These are phyloP conservation scores for Suillus subluteus DNA, from an alignment of 768 basidiomycete genomes.

Conservation along the genomic window DNA sequence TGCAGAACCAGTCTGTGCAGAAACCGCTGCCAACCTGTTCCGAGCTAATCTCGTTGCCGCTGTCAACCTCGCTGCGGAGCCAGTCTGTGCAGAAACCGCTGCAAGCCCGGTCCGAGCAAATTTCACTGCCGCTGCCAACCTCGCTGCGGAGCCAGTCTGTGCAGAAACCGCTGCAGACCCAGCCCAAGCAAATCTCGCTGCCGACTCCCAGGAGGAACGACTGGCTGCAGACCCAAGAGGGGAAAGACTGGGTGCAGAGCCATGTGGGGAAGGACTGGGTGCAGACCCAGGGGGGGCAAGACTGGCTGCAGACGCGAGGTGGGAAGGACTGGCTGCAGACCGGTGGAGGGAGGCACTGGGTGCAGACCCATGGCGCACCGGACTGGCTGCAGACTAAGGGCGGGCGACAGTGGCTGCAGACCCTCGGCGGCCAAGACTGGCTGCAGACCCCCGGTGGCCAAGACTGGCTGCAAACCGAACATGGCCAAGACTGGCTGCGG, in stretches of 20 bases:
- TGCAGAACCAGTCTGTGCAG: no score
- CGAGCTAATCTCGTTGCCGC: no score
- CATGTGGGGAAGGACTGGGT: no score
- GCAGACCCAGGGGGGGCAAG: background rate
- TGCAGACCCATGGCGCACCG: background rate
- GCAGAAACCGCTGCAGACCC: background rate
- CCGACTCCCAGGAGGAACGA: no score
- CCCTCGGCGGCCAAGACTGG: background rate
- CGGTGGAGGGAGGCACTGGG: background rate
- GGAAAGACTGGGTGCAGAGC: no score
- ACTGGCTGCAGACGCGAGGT: background rate
- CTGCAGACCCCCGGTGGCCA: background rate
- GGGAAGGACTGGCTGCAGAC: background rate
- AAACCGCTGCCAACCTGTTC: no score
- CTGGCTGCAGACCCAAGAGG: no score
- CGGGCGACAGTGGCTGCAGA: background rate
- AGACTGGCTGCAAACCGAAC: background rate
- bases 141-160: no score
- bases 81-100: background rate
- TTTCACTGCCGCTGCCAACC: no score
- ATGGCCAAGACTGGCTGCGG: background rate
- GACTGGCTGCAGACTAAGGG: background rate
- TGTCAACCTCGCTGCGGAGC: no score
- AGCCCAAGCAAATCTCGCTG: no score
- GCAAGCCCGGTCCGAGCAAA: no score